Base-by-base conservation (phyloP, 345 rosid species). In the Populus ilicifolia region DNA sequence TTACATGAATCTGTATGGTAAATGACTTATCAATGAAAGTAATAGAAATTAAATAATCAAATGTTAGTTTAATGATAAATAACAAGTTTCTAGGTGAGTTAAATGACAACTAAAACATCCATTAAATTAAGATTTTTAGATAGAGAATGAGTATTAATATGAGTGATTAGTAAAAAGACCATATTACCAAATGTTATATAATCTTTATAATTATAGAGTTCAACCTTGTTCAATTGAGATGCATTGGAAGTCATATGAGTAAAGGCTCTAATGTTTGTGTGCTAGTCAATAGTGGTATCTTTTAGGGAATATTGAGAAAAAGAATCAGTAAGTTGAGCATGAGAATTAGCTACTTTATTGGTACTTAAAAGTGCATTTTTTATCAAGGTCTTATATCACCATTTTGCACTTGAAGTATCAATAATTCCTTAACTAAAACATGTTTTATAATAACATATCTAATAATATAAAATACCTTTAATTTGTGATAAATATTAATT, bases 101-200 rank as follows among this genome's bases (percentile, higher is more conserved):
- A 25, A 59, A 70, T 65, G 8, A 73, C 48, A 54, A 79, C 69
- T 46, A 74, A 21, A 38, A 73, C 70, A 50, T 74, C 33, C 33
- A 30, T 50, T 41, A 56, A 18, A 5, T 29, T 73, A 2, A 30
- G 33, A 30, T 30, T 30, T 30, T 30, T 33, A 73, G 2, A 66
- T 29, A 0, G 10, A 20, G 0, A 70, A 12, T 10, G 6, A 25
- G 30, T 67, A 50, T 65, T 36, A 4, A 64, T 50, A 41, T 73
- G 72, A 43, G 81, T 64, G 13, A 50, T 78, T 9, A 67, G 59
- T 35, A 72, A 29, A 38, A 14, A 39, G 2, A 30, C 67, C n/a
- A 72, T 67, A 73, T 79, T 79, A 8, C 73, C 67, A 17, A 79
- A 61, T 66, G 73, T 73, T 7, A 79, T 61, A 50, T 16, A 66